phyloP scores from a whole-genome alignment of 345 rosid genomes.

The Bruguiera gymnorhiza region DNA sequence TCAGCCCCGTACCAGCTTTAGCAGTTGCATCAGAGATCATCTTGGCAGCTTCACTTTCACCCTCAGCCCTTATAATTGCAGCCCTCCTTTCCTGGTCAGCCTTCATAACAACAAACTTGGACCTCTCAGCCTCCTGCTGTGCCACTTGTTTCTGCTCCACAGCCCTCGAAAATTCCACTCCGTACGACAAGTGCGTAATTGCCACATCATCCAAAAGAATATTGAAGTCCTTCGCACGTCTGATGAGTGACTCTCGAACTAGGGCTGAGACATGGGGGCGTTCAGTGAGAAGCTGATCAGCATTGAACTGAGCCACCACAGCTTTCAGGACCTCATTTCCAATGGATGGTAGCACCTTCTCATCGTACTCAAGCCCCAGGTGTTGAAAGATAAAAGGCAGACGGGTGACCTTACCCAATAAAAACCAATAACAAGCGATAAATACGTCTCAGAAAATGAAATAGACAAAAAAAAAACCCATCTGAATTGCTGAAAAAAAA shows the following conservation, averaged over 20 bases:
- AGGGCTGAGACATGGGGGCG: conserved; percentile 92
- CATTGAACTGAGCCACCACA: conserved; percentile 94
- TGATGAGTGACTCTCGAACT: conserved; percentile 64
- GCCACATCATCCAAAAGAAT: conserved; percentile 91
- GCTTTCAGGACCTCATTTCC: conserved; percentile 99
- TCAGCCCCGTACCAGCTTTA: conserved; percentile 78
- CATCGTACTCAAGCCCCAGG: conserved; percentile 89
- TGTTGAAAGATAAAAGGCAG: conserved; percentile 75
- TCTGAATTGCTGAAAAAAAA: neutral
- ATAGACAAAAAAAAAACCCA: neutral
- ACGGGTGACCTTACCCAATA: conserved; percentile 48
- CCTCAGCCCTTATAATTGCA: conserved; percentile 90
- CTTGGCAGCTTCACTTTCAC: conserved; percentile 97
- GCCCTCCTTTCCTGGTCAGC: conserved; percentile 99
- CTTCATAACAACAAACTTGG: conserved; percentile 88
- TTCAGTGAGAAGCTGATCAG: conserved; percentile 97
- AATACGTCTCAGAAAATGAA: too few relatives aligned
- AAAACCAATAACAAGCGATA: neutral
- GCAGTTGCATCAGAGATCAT: conserved; percentile 85
- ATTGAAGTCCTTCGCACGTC: conserved; percentile 86
- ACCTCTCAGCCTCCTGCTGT: conserved; percentile 98
- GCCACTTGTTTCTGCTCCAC: conserved; percentile 99
- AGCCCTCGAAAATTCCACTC: conserved; percentile 88
- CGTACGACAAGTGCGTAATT: conserved; percentile 89
- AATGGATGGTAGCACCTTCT: conserved; percentile 93